Conservation (phyloP, 768 basidiomycete species). For the Tricholoma furcatifolium region DNA sequence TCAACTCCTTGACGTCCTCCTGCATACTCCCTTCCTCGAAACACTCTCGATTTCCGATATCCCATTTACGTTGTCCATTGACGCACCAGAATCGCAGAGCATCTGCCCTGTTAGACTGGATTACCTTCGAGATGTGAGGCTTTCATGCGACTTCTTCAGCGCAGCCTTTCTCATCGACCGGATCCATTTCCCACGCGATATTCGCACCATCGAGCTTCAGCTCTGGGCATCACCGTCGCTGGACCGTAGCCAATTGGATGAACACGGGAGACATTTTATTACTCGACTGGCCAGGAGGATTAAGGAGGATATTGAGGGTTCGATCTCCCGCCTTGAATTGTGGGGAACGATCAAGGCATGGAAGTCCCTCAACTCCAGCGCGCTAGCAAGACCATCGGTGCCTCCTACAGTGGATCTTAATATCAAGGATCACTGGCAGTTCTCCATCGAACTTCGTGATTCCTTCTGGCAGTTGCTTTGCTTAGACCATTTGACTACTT, state of each 20-base stretch:
- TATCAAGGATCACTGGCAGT: background rate
- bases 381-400: background rate
- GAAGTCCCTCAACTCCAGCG: background rate
- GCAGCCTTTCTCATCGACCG: background rate
- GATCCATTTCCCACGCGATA: background rate
- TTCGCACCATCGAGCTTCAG: background rate
- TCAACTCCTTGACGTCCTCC: background rate
- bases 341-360: background rate
- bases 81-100: background rate
- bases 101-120: background rate
- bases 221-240: background rate
- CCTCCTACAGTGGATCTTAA: background rate
- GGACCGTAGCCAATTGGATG: background rate
- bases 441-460: background rate
- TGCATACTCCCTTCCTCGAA: background rate
- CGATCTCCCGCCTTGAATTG: background rate
- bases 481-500: background rate
- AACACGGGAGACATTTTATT: background rate
- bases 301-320: background rate
- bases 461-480: background rate
- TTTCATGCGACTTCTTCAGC: background rate
- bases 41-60: background rate
- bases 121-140: background rate
- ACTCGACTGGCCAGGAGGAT: background rate
- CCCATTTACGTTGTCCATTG: too few relatives aligned